Evolutionary conservation across 2,329 filamentous ascomycete genomes (phyloP), one percentile per base, ranked within the genome.

Genomic region (Colletotrichum sp.): DNA sequence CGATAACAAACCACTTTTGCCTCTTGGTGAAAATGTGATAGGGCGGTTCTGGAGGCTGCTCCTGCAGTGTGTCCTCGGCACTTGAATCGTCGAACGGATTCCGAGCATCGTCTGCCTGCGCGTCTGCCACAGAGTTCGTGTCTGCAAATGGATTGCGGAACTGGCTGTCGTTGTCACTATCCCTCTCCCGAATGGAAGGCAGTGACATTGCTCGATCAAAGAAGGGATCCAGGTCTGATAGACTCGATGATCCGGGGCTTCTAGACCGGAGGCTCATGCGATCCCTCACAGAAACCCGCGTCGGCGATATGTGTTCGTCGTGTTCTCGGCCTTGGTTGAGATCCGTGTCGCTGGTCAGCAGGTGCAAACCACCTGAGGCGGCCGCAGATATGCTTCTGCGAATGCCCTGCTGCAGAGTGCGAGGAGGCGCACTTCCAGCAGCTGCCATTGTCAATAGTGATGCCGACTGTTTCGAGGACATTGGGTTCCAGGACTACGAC

Each of bases 1-100:
- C 83, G 28, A 89, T 85, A 39, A 90, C 85, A 76, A 86, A 79
- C 74, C 86, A 83, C 79, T 89, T 90, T 78, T 87, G 81, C 16
- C 78, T 76, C 8, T 77, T 69, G 3, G 81, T 82, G 77, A 87
- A 87, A 18, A 85, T 78, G 64, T 85, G 83, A 60, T 84, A 85
- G 15, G 34, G 52, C 30, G 67, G 52, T 5, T 72, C 72, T 6
- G n/a, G 8, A 8, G 61, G 12, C 25, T 34, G 61, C 10, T 16
- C 32, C 10, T 27, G 22, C 18, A n/a, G n/a, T 6, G 39, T 60
- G 13, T 52, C 62, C 12, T 18, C 12, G 27, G 34, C n/a, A 10
- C 28, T 60, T 13, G 36, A n/a, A 9, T 74, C 34, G 27, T 71
- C 28, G 13, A 74, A 71, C 7, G 67, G 71, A 36, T 74, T 70